Evolutionary conservation across 2,329 filamentous ascomycete genomes (phyloP), one percentile per base, ranked within the genome.

Genomic region (Colletotrichum ledebouriae): DNA sequence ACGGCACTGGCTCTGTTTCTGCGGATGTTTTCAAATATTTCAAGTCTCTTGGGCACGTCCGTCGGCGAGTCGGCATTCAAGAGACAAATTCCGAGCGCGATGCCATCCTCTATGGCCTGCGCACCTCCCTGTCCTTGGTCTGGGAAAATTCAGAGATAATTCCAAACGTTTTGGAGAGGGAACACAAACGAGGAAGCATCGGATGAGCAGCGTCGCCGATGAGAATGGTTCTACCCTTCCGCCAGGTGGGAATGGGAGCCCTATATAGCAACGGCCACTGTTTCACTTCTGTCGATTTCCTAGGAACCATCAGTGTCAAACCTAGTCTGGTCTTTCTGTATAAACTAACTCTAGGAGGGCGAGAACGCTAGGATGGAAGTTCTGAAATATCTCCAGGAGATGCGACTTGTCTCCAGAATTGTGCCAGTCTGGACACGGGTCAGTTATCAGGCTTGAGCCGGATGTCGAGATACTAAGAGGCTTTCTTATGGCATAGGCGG

Each of bases 61-160:
- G 13, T 33, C 9, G 6, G 58, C 17, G 68, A 64, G 63, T 53
- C 56, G 2, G 73, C 70, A 20, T 73, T 68, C 2, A 72, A 64
- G 2, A 81, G 70, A 1, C 76, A 69, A 2, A 75, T 73, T 4
- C 74, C 78, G 0, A 81, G 70, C 12, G 76, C 77, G 3, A 75
- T 71, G 1, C 73, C 79, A 59, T 81, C 79, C 70, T 81, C 79
- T 39, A 81, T 73, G 0, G 75, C 75, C 55, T 79, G 78, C 0
- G 76, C 76, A 10, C 73, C 79, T 0, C 76, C 79, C 69, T 81
- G 81, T 11, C 77, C 80, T 62, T 81, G 80, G 60, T 81, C 79
- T 69, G 9, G 3, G 7, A 3, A 11, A 15, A 3, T 17, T 58
- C 1, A 44, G 34, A 71, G 10, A 22, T 10, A 15, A 11, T 7